Base-by-base conservation (phyloP, 2,329 filamentous ascomycete genomes). In the Neopestalotiopsis rosae region DNA sequence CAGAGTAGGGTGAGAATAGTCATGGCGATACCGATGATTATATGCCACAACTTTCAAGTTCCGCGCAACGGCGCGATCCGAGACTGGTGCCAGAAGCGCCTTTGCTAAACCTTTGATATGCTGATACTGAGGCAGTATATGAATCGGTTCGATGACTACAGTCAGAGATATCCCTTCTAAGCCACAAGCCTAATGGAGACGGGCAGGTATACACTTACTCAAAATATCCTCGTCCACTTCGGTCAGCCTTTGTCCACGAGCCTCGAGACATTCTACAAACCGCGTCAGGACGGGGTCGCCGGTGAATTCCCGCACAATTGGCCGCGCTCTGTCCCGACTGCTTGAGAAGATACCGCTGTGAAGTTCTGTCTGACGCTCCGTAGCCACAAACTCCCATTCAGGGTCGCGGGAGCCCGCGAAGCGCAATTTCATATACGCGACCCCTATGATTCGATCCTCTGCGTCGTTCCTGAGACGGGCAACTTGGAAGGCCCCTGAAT, bases 101-200 rank as follows among this genome's bases (percentile, higher is more conserved):
- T 20, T 34, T 64, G 38, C 40, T 28, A 64, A 32, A 9, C 61
- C 61, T 28, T 64, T 20, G 20, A 64, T n/a, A 5, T 64, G 38
- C 14, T 64, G 61, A 17, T 64, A 64, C 14, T 64, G n/a, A 45
- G 61, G 61, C 20, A 49, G n/a, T 12, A 64, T 64, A 38, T 49
- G 49, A 17, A 64, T 2, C 40, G 61, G 61, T 20, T 64, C 61
- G 3, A 64, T 5, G 20, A 64, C 61, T 45, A 28, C 24, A 40
- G 12, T 1, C 6, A 10, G 13, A 32, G 1, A 14, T 28, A 3
- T 28, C 28, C 5, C 57, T n/a, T 56, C 6, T 56, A 14, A 56
- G 14, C 6, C 9, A 56, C 6, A 14, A 12, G 49, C 49, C 20
- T 2, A 14, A 56, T n/a, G 14, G 6, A n/a, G 17, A 56, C 10